Evolutionary conservation across 1,284 basidiomycete genomes (phyloP), one percentile per base, ranked within the genome.

Genomic region (Naganishia cerealis): DNA sequence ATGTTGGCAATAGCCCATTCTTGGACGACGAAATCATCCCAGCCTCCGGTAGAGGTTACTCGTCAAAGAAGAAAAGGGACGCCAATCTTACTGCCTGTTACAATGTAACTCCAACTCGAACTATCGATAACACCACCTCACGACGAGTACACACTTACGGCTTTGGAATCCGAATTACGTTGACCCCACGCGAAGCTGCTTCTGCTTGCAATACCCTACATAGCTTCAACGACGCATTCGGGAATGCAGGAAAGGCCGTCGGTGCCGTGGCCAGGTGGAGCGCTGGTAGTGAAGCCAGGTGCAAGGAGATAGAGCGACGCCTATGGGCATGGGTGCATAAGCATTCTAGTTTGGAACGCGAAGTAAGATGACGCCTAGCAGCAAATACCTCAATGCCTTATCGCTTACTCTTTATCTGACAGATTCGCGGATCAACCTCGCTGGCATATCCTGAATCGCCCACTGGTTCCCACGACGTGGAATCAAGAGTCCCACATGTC

Each of bases 251-350:
- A 36, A 61, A 57, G 29, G 61, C 57, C n/a, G 59, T 68, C 50
- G 78, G 77, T 0, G 77, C 79, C 0, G 69, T 82, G 5, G 77
- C 76, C 2, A 72, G 79, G n/a, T 81, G 81, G 80, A 80, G 74
- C 68, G 74, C 75, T 0, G 73, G 71, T 33, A 76, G 75, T 1
- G 77, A 80, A 43, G 66, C 67, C 38, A 71, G 81, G 33, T 75
- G 78, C 54, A 76, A 74, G 10, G 66, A 71, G 2, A 70, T 82
- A n/a, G 68, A 75, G 33, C 57, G 69, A 13, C 72, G 74, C 18
- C 70, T 82, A 53, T 77, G 79, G 53, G 75, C 72, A 46, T 82
- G 80, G 79, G 75, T 79, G 2, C 72, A 77, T 16, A 53, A 67
- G 53, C 67, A 36, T 48, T 57, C 46, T 24, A 50, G 4, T 36